These are phyloP conservation scores for Cadophora luteo-olivacea DNA, from an alignment of 2,329 filamentous ascomycete species.

Conservation along the genomic window DNA sequence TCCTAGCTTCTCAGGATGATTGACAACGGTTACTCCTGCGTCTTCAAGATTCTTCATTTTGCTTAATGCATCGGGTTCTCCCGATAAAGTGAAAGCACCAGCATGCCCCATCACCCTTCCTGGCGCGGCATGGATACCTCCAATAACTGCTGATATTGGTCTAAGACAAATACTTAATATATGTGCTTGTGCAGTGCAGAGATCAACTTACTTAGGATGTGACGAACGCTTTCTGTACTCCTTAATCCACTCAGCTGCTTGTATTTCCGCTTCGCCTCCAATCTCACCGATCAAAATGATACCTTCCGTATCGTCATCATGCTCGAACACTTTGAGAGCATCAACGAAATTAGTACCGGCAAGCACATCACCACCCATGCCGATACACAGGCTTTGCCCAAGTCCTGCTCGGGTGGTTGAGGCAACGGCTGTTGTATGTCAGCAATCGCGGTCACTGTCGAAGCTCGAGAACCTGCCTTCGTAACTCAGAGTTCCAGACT, in stretches of 20 bases:
- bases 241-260: conserved; percentile 76
- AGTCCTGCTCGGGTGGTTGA: conserved; percentile 73
- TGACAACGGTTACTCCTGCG: conserved; percentile 72
- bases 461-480: conserved; percentile 51
- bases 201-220: conserved; percentile 67
- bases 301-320: conserved; percentile 69
- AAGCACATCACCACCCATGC: conserved; percentile 75
- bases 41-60: conserved; percentile 72
- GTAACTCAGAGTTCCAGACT: conserved; percentile 77
- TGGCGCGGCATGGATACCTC: conserved; percentile 66
- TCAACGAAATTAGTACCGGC: conserved; percentile 78
- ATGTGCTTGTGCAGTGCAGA: neutral
- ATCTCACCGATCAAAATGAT: conserved; percentile 74
- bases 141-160: conserved; percentile 76
- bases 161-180: conserved; percentile 46
- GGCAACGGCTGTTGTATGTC: conserved; percentile 59
- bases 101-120: conserved; percentile 81
- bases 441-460: conserved; percentile 3
- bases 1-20: conserved; percentile 79
- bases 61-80: conserved; percentile 67
- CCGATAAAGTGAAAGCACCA: conserved; percentile 72
- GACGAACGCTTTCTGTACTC: conserved; percentile 63
- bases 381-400: conserved; percentile 75
- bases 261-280: conserved; percentile 68
- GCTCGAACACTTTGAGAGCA: conserved; percentile 68